Evolutionary conservation across 148 eudicot species (phyloP).

Genomic region (Bassia scoparia): DNA sequence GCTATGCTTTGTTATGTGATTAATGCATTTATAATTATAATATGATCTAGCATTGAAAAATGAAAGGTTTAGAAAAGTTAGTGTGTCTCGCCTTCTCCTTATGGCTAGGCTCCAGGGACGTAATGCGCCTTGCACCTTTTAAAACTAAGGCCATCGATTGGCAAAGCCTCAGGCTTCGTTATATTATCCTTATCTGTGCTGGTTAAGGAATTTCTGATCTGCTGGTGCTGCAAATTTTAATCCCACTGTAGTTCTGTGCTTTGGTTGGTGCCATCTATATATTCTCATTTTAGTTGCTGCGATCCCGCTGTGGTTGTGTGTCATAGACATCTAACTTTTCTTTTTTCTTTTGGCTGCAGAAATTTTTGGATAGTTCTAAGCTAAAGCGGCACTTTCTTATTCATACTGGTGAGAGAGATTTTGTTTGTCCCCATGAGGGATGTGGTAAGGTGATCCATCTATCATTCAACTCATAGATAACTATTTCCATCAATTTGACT

Average conservation of each 20-base stretch:
- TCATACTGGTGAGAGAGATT: conserved; percentile 95
- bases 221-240: not conserved
- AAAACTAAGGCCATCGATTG: no score
- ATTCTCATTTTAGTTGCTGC: not conserved
- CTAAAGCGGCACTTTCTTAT: conserved; percentile 90
- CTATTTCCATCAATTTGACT: not conserved
- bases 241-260: not conserved
- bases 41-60: no score
- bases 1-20: no score
- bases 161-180: not conserved
- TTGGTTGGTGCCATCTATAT: not conserved
- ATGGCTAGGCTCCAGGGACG: no score
- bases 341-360: conserved; percentile 75
- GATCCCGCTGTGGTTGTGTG: not conserved
- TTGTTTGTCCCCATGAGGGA: conserved; percentile 89
- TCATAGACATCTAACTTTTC: not conserved
- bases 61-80: no score
- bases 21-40: no score
- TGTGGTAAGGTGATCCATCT: conserved; percentile 82
- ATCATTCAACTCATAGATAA: not conserved
- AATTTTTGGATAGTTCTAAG: conserved; percentile 97
- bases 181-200: not conserved
- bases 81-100: no score
- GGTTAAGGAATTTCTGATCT: not conserved
- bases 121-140: no score